Evolutionary conservation across 1,139 yeast genomes (phyloP).

Genomic region (Taphrina communis): DNA sequence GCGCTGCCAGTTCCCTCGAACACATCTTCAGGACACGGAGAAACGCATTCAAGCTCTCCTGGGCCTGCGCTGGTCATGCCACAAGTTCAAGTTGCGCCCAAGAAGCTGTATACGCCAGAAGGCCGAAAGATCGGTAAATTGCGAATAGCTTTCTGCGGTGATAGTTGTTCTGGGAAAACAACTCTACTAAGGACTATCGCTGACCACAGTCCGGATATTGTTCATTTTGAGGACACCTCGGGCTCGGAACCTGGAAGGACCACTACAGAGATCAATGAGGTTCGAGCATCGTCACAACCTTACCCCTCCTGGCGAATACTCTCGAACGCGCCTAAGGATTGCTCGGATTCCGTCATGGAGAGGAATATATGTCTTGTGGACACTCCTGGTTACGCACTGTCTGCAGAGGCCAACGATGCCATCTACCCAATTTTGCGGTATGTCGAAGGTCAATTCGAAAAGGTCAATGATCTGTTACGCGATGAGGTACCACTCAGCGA

Average conservation of each 20-base stretch:
- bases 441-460: conserved; percentile 23
- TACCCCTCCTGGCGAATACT: conserved; percentile 29
- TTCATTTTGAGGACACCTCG: conserved; percentile 11
- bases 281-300: conserved; percentile 34
- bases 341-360: conserved; percentile 19
- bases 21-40: conserved; percentile 19
- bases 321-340: background rate
- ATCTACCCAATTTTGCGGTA: conserved; percentile 28
- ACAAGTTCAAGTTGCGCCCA: conserved; percentile 3
- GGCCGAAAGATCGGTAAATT: conserved; percentile 32
- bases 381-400: conserved; percentile 27
- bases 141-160: conserved; percentile 27
- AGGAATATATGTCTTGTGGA: conserved; percentile 28
- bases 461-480: conserved; percentile 19
- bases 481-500: conserved; percentile 6
- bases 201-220: conserved; percentile 34
- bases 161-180: conserved; percentile 32
- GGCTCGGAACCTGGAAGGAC: conserved; percentile 34
- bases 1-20: conserved; percentile 25
- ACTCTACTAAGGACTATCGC: conserved; percentile 25
- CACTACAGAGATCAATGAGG: conserved; percentile 26
- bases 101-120: conserved; percentile 7
- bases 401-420: conserved; percentile 28
- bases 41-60: conserved; percentile 5
- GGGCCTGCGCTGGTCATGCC: conserved; percentile 37